Evolutionary conservation across 129 eudicot genomes (phyloP), one percentile per base, ranked within the genome.

Genomic region (Artemisia tridentata): DNA sequence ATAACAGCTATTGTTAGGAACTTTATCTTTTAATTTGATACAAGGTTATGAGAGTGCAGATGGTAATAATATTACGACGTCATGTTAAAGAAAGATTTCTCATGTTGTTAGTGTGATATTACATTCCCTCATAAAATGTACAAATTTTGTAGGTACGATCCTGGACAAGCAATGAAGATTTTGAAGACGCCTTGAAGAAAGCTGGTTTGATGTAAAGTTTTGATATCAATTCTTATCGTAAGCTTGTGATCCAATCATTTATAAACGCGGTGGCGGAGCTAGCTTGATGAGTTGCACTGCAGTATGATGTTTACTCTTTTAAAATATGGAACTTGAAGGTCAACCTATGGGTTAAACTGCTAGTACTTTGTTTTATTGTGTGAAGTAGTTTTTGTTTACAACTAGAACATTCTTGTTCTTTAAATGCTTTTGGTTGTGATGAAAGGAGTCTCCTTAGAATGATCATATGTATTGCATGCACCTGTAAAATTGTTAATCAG

Each of bases 181-280:
- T 91, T 72, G 80, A 70, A 78, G 85, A 71, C 46, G 92, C 97
- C 9, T 79, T 91, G 20, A 79, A 80, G 74, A 80, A 80, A 41
- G 97, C 97, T n/a, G 91, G 93, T 15, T 75, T 91, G 68, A 60
- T 88, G 56, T 85, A 65, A 67, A 78, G 45, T 14, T 50, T 60
- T 19, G n/a, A 58, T 17, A 54, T 7, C 0, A 63, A 11, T 51
- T 14, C 18, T 23, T 23, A 14, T 15, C n/a, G 49, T 14, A 47
- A 48, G 34, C 46, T 21, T 7, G 1, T 13, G 9, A 58, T 57
- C 48, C 31, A 15, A 46, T 59, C 6, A 43, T 71, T 14, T 27
- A 34, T 34, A 1, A 34, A 34, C 41, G 6, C 41, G 41, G 6
- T 34, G 41, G 41, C 6, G 41, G 38, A 34, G 41, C 41, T 34